These are phyloP conservation scores for Datura wrightii DNA, from an alignment of 257 asterid genomes.

Conservation along the genomic window DNA sequence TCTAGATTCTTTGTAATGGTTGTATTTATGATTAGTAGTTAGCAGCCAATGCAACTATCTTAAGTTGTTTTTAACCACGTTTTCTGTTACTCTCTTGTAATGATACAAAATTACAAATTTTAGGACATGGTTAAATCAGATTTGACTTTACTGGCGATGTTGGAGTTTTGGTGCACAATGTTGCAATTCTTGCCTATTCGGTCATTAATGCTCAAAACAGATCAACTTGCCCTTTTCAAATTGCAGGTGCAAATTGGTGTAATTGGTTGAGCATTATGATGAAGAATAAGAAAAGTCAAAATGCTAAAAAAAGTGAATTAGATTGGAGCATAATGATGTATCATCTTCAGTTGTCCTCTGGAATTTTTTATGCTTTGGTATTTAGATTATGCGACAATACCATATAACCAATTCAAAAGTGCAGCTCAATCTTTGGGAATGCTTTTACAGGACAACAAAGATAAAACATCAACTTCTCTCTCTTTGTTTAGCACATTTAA, in stretches of 20 bases:
- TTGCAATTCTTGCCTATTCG: neutral
- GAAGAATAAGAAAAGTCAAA: neutral
- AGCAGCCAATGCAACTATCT: neutral
- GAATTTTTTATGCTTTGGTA: neutral
- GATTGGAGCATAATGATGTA: slow-evolving; percentile 22
- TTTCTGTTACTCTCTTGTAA: neutral
- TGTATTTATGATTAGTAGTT: neutral
- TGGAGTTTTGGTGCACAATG: neutral
- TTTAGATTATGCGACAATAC: neutral
- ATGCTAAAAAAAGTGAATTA: neutral
- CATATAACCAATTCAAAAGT: neutral
- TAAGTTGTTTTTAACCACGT: neutral
- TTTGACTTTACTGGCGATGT: neutral
- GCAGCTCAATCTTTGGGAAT: slow-evolving; percentile 13
- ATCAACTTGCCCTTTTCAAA: neutral
- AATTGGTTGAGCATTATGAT: slow-evolving; percentile 5
- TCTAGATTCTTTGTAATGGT: neutral
- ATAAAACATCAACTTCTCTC: neutral
- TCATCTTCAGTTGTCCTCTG: neutral
- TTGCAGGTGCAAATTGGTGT: slow-evolving; percentile 15
- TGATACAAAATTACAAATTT: slow-evolving; percentile 7
- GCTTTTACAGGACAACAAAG: slow-evolving; percentile 9
- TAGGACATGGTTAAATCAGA: neutral
- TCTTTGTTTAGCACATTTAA: slow-evolving; percentile 19
- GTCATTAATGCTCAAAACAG: slow-evolving; percentile 6